Percentiles rank a stretch among this genome's conserved stretches.
These are phyloP conservation scores for Fagus crenata DNA, from an alignment of 306 rosid species.

Conservation along the genomic window DNA sequence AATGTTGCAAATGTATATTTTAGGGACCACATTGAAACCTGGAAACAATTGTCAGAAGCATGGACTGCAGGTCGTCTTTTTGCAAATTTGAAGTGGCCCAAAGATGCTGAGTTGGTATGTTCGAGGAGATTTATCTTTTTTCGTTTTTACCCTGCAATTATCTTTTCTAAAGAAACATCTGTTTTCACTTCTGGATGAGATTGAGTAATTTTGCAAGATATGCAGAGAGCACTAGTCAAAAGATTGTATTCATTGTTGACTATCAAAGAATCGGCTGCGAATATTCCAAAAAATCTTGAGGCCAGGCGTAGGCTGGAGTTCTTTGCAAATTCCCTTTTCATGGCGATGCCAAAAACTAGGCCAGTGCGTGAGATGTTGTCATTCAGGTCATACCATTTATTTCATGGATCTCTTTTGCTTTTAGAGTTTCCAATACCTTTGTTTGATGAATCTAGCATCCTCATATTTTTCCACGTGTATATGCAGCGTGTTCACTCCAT, in stretches of 20 bases:
- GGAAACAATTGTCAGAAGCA: constrained; percentile 65
- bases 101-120: constrained; percentile 64
- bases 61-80: constrained; percentile 75
- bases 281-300: constrained; percentile 88
- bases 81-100: constrained; percentile 83
- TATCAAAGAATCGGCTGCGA: constrained; percentile 88
- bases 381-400: constrained; percentile 55
- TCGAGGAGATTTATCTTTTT: constrained; percentile 14
- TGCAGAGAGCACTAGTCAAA: constrained; percentile 73
- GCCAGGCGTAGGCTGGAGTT: constrained; percentile 81
- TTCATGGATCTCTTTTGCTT: neutral
- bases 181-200: constrained; percentile 5
- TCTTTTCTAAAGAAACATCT: neutral
- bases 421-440: constrained; percentile 2
- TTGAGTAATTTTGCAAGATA: constrained; percentile 20
- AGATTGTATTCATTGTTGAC: constrained; percentile 80
- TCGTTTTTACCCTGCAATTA: neutral
- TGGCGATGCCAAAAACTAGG: constrained; percentile 76
- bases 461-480: constrained; percentile 30
- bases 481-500: constrained; percentile 95
- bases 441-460: constrained; percentile 25
- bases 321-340: constrained; percentile 91
- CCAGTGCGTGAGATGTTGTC: constrained; percentile 83
- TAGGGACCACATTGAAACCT: constrained; percentile 70
- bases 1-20: constrained; percentile 21